Conservation (phyloP, 495 filamentous ascomycete genomes). For the Neurospora tetrasperma region DNA sequence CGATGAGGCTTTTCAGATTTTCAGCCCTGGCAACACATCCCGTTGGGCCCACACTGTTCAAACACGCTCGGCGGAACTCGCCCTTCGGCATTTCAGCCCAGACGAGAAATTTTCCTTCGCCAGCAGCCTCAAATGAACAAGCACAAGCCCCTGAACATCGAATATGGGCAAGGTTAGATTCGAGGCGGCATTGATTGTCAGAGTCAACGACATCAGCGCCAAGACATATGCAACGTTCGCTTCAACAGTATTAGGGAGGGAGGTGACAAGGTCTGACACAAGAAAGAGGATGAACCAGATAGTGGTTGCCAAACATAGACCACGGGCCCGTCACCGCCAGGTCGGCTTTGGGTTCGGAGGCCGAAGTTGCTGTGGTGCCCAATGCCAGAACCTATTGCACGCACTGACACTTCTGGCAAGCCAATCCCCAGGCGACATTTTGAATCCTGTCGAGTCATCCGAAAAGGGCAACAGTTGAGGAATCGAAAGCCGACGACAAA, state of each 20-base stretch:
- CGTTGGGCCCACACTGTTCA: background rate
- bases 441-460: background rate
- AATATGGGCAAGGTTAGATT: background rate
- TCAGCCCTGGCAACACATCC: background rate
- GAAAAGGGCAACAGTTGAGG: background rate
- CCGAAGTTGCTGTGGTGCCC: background rate
- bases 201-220: background rate
- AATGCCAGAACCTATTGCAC: background rate
- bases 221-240: background rate
- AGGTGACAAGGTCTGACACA: background rate
- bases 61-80: background rate
- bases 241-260: background rate
- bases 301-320: background rate
- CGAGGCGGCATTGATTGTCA: background rate
- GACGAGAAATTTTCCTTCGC: background rate
- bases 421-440: background rate
- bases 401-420: background rate
- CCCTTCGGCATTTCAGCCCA: background rate
- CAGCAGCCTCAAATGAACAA: background rate
- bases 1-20: conserved; percentile 1
- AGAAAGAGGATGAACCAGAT: background rate
- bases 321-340: background rate
- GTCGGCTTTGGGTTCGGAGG: background rate
- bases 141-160: background rate
- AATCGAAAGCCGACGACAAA: background rate